These are phyloP conservation scores for Pogostemon cablin DNA, from an alignment of 257 asterid genomes.

Conservation along the genomic window DNA sequence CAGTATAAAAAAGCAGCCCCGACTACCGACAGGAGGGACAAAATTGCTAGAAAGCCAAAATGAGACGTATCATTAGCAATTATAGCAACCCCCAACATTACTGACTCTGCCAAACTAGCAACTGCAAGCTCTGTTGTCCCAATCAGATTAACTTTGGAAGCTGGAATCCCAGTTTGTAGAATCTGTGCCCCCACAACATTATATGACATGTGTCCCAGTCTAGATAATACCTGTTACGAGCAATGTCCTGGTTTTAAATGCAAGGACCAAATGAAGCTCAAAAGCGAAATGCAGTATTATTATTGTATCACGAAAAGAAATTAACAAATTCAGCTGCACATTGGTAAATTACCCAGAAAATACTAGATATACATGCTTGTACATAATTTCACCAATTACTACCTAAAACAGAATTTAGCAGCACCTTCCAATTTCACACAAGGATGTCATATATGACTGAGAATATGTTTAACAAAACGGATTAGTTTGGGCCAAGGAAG, in stretches of 20 bases:
- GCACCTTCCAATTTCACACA: neutral
- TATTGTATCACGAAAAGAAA: too few relatives aligned
- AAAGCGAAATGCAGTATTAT: neutral
- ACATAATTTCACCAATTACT: neutral
- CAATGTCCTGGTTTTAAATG: slow-evolving; percentile 18
- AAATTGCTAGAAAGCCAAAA: slow-evolving; percentile 74
- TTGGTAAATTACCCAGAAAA: slow-evolving; percentile 23
- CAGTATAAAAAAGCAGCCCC: slow-evolving; percentile 86
- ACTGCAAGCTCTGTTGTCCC: slow-evolving; percentile 92
- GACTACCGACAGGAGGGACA: slow-evolving; percentile 79
- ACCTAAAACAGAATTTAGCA: neutral
- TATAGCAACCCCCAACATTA: slow-evolving; percentile 90
- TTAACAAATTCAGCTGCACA: too few relatives aligned
- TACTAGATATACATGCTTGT: neutral
- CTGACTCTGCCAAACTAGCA: slow-evolving; percentile 88
- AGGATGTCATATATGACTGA: neutral
- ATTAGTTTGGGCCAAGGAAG: neutral
- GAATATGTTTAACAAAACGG: neutral
- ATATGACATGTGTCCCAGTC: slow-evolving; percentile 97
- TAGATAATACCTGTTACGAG: slow-evolving; percentile 67
- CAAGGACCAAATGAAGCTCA: slow-evolving; percentile 21
- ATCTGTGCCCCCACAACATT: slow-evolving; percentile 89
- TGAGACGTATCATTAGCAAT: slow-evolving; percentile 85
- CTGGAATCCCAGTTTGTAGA: slow-evolving; percentile 94
- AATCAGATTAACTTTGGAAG: slow-evolving; percentile 90